Conservation (phyloP, 345 rosid species). For the Murraya paniculata region DNA sequence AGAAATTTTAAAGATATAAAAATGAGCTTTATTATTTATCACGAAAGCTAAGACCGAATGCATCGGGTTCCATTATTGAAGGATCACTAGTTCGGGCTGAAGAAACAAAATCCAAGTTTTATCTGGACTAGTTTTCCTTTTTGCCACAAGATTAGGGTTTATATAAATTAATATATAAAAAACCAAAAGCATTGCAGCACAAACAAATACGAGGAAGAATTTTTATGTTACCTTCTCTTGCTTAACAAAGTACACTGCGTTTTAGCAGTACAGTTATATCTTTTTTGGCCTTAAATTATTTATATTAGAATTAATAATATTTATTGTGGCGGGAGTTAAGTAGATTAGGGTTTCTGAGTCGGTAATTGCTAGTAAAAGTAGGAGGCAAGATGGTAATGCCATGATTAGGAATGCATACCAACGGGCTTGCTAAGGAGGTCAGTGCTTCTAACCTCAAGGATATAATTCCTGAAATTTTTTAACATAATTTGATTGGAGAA, state of each 20-base stretch:
- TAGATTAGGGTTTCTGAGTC: not conserved
- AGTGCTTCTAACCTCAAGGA: constrained; percentile 81
- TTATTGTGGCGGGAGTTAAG: not conserved
- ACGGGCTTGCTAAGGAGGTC: constrained; percentile 81
- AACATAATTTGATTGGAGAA: constrained; percentile 81
- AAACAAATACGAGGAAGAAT: too few relatives aligned
- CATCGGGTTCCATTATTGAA: not conserved
- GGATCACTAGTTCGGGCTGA: not conserved
- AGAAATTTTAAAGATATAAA: too few relatives aligned
- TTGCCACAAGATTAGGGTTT: not conserved
- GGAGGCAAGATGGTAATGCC: constrained; percentile 29
- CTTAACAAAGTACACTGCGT: not conserved
- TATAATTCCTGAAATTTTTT: constrained; percentile 78
- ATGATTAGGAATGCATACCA: constrained; percentile 36
- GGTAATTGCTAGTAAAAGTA: constrained; percentile 16
- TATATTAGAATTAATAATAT: too few relatives aligned
- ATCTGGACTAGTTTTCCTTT: not conserved
- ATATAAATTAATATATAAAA: not conserved
- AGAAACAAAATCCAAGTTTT: not conserved
- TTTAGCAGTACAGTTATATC: not conserved
- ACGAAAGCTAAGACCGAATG: not conserved
- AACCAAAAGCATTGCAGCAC: not conserved
- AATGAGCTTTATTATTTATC: too few relatives aligned
- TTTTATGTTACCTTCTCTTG: not conserved
- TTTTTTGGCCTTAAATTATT: not conserved